Evolutionary conservation across 345 rosid species (phyloP), one percentile per base, ranked within the genome.

Genomic region (Bruguiera sexangula): DNA sequence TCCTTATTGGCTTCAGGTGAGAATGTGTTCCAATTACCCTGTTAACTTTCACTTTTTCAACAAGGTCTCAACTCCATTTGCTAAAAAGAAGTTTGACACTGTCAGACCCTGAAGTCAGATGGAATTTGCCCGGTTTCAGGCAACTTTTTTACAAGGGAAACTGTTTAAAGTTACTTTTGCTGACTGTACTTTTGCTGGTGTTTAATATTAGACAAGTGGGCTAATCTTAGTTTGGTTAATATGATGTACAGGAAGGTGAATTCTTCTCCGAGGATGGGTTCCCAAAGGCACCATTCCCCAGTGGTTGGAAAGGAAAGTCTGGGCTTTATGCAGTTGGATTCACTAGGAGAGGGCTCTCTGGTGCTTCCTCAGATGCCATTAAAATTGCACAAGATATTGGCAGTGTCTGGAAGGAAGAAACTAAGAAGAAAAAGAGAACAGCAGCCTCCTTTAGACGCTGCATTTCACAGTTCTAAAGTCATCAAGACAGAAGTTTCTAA

Each of bases 281-380:
- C 60, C 97, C 88, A 11, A 90, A 83, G 52, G 80, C 85, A 37
- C 90, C 88, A 56, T 90, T 87, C 60, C 96, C 98, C 39, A 78
- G 85, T 75, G 93, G 92, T 6, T 93, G 98, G 98, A 93, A 93
- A 82, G 97, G 97, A 27, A 81, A 75, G 34, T 78, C 83, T 0
- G 97, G 98, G 61, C 80, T 93, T 51, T 93, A 93, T 73, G 97
- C 97, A 30, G 98, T 86, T 36, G 98, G 98, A 68, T 93, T 93
- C 80, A 87, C 98, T 13, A 89, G 80, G 75, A 93, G 86, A 86
- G 98, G 92, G 19, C 79, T 93, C 63, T 85, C 92, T n/a, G 98
- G 98, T 60, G 93, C 92, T 36, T 86, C 93, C 1, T 63, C 81
- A 3, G 97, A 93, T 67, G 91, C 98, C 8, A 65, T 80, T 55